These are phyloP conservation scores for Rhizopogon salebrosus DNA, from an alignment of 768 basidiomycete genomes.

Conservation along the genomic window DNA sequence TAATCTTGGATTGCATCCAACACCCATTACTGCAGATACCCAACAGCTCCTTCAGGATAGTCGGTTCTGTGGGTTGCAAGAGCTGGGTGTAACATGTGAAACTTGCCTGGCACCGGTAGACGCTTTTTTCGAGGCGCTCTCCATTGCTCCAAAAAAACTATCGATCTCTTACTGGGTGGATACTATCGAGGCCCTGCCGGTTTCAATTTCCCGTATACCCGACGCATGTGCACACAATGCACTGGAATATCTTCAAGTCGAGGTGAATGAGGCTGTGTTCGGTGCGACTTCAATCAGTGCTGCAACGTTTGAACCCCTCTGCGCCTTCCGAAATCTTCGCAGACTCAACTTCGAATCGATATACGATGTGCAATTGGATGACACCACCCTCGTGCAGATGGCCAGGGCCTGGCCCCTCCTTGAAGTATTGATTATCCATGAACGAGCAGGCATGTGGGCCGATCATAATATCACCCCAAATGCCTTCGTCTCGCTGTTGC, in stretches of 20 bases:
- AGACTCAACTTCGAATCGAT: background rate
- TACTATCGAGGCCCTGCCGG: background rate
- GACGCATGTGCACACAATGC: background rate
- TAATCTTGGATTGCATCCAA: background rate
- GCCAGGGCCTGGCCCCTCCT: constrained; percentile 3
- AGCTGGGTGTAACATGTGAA: background rate
- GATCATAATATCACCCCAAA: background rate
- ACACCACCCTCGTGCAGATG: background rate
- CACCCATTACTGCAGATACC: background rate
- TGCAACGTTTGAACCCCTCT: background rate
- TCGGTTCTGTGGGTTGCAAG: background rate
- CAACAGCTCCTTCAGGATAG: background rate
- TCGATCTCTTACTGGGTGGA: background rate
- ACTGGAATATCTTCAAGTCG: background rate
- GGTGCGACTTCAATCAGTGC: background rate
- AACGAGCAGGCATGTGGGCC: too few species aligned
- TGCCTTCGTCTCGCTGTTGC: background rate
- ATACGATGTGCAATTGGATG: background rate
- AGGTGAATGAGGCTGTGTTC: background rate
- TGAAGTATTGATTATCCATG: background rate
- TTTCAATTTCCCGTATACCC: background rate
- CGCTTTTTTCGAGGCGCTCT: background rate
- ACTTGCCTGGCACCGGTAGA: background rate
- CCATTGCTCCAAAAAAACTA: background rate
- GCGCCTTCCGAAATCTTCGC: background rate